Evolutionary conservation across 495 filamentous ascomycete species (phyloP), one percentile per base, ranked within the genome.

Genomic region (Penicillium alfredii): DNA sequence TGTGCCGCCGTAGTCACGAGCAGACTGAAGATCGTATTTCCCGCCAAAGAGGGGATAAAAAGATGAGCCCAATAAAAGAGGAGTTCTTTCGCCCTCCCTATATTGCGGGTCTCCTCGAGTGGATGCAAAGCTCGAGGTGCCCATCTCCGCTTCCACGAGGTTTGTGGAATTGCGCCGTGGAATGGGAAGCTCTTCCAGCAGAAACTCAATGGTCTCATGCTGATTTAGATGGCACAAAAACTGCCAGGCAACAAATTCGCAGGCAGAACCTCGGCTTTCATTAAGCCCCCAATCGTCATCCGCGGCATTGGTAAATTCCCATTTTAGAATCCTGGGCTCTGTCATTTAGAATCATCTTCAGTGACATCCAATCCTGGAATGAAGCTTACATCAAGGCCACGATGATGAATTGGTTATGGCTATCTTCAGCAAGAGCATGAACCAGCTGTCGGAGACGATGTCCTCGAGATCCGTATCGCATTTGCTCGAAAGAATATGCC

Each of bases 191-290:
- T 94, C 86, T 45, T 82, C 78, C n/a, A 94, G 71, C 30, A 92
- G 78, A 45, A 79, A 87, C 25, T 92, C 84, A 23, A 95, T 82
- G 7, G 79, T 78, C 48, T 95, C 90, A 18, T 78, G 67, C 42
- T 89, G 82, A 3, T 85, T 81, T 14, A 94, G 61, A 52, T 80
- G 81, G 21, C 79, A 80, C 27, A 94, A 68, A 45, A 92, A 88
- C 29, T 89, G 76, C 82, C 88, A 94, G 17, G 90, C 90, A 11
- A 93, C 83, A 45, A 90, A 84, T 61, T 97, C 89, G 57, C 88
- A 94, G 15, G 86, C 88, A 57, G 79, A 73, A 3, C 86, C 86
- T 44, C 90, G 73, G 33, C 83, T 82, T 37, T 86, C 77, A 49
- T 81, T 81, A 20, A 90, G 49, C 1, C 81, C 82, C 45, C 77